Conservation (phyloP, 805 yeast species). For the Yamadazyma insecticola region DNA sequence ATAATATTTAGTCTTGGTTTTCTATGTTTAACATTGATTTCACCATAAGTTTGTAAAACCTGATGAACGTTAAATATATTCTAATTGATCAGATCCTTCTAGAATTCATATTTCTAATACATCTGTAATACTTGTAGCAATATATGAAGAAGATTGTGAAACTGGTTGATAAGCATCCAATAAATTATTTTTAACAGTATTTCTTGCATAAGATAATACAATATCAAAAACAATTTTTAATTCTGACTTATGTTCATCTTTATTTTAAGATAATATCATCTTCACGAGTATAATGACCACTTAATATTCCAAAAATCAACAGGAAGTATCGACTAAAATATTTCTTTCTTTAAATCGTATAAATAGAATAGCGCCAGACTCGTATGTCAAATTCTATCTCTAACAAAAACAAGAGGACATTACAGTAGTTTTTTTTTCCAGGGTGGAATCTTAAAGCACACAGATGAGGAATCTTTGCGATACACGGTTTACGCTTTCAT, state of each 20-base stretch:
- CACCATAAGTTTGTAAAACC: constrained; percentile 93
- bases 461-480: too few species aligned
- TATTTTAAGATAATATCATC: constrained; percentile 84
- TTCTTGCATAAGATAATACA: constrained; percentile 87
- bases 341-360: too few species aligned
- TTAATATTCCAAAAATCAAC: too few species aligned
- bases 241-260: constrained; percentile 75
- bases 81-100: constrained; percentile 96
- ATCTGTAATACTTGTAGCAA: constrained; percentile 63
- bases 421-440: too few species aligned
- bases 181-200: constrained; percentile 88
- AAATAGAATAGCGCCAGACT: too few species aligned
- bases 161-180: constrained; percentile 77
- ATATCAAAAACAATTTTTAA: constrained; percentile 65
- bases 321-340: too few species aligned
- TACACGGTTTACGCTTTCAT: too few species aligned
- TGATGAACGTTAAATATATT: constrained; percentile 88
- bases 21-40: constrained; percentile 66
- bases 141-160: constrained; percentile 65
- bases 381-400: too few species aligned
- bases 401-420: too few species aligned
- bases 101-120: constrained; percentile 77
- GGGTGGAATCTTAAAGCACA: too few species aligned
- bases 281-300: constrained; percentile 71
- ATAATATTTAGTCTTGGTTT: constrained; percentile 77